Conservation (phyloP, 371 early-diverging fungal genomes). For the Lichtheimia hyalospora region DNA sequence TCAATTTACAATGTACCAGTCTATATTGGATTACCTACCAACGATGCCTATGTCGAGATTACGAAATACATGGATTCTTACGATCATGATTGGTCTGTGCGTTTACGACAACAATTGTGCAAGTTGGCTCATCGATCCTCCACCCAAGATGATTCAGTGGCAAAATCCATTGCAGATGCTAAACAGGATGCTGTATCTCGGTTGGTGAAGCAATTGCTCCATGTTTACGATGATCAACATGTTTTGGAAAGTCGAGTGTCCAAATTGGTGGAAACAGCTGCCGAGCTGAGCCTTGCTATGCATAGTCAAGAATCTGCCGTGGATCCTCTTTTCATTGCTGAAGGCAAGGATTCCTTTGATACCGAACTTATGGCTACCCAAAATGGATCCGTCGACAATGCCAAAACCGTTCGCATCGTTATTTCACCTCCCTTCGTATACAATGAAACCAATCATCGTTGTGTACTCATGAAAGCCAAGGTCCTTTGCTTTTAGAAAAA, state of each 20-base stretch:
- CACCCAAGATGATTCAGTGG: slow-evolving; percentile 4
- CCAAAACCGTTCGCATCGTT: slow-evolving; percentile 4
- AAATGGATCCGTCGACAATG: slow-evolving; percentile 12
- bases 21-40: slow-evolving; percentile 32
- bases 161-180: slow-evolving; percentile 22
- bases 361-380: not conserved
- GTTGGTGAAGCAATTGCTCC: slow-evolving; percentile 21
- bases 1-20: slow-evolving; percentile 32
- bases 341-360: slow-evolving; percentile 9
- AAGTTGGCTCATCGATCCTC: slow-evolving; percentile 31
- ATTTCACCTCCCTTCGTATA: slow-evolving; percentile 17
- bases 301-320: slow-evolving; percentile 35
- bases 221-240: slow-evolving; percentile 29
- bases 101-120: slow-evolving; percentile 41
- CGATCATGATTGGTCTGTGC: slow-evolving; percentile 31
- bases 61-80: slow-evolving; percentile 33
- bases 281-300: slow-evolving; percentile 38
- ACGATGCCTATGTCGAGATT: slow-evolving; percentile 37
- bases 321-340: slow-evolving; percentile 10
- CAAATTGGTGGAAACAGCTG: slow-evolving; percentile 36
- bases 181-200: slow-evolving; percentile 13
- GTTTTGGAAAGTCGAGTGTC: slow-evolving; percentile 15
- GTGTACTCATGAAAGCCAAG: slow-evolving; percentile 16
- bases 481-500: slow-evolving; percentile 18
- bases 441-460: slow-evolving; percentile 3